Conservation (phyloP, 495 filamentous ascomycete species). For the Parathielavia hyrcaniae region DNA sequence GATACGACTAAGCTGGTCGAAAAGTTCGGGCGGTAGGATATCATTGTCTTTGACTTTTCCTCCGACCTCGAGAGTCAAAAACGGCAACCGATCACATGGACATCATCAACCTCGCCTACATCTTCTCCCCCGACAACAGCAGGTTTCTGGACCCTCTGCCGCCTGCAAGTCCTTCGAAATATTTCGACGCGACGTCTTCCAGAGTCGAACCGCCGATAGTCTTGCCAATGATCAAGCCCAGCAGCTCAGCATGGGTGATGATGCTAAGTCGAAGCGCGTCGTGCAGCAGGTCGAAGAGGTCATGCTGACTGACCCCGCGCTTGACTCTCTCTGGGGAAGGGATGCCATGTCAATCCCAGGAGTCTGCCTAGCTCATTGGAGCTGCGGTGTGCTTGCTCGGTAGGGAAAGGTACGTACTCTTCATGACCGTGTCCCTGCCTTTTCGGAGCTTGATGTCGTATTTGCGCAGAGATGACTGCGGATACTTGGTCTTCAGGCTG, state of each 20-base stretch:
- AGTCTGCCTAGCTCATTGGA: not conserved
- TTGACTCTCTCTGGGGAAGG: slow-evolving; percentile 25
- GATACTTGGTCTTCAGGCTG: slow-evolving; percentile 30
- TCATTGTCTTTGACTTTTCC: no score
- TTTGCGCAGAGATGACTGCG: slow-evolving; percentile 28
- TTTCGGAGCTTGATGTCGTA: slow-evolving; percentile 39
- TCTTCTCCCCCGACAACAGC: slow-evolving; percentile 25
- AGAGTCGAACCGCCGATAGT: slow-evolving; percentile 29
- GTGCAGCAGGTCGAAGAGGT: slow-evolving; percentile 28
- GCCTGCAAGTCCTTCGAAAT: slow-evolving; percentile 26
- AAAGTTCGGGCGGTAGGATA: no score
- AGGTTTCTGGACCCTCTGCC: slow-evolving; percentile 22
- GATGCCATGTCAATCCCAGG: not conserved
- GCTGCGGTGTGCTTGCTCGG: no score
- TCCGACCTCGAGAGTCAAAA: no score
- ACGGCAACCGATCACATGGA: not conserved
- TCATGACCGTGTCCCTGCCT: slow-evolving; percentile 28
- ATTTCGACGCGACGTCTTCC: slow-evolving; percentile 32
- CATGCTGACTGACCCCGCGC: slow-evolving; percentile 33
- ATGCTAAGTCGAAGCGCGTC: slow-evolving; percentile 32
- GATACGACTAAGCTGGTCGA: no score
- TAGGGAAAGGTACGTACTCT: slow-evolving; percentile 29
- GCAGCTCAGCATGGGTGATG: slow-evolving; percentile 34
- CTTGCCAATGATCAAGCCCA: slow-evolving; percentile 32
- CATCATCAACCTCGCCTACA: slow-evolving; percentile 1